Evolutionary conservation across 2,329 filamentous ascomycete species (phyloP).

Genomic region (Trichoderma sp.): DNA sequence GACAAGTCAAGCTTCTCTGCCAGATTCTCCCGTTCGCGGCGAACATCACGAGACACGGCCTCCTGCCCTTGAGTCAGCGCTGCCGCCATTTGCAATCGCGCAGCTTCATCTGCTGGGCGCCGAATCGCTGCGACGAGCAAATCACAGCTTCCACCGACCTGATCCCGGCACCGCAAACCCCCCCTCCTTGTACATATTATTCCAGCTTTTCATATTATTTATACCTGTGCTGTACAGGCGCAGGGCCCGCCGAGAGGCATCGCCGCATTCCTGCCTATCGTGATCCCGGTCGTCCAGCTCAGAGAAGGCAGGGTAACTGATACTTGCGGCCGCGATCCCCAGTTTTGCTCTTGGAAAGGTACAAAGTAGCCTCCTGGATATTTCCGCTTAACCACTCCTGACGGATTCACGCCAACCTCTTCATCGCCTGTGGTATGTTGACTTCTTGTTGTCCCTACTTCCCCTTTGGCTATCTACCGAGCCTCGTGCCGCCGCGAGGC

Average conservation of each 20-base stretch:
- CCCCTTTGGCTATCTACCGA: background rate
- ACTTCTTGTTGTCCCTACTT: background rate
- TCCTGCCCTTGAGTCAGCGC: background rate
- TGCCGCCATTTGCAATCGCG: background rate
- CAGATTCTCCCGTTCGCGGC: background rate
- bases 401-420: constrained; percentile 7
- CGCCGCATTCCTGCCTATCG: constrained; percentile 10
- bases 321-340: constrained; percentile 14
- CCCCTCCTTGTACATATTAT: constrained; percentile 6
- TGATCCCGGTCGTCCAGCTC: constrained; percentile 12
- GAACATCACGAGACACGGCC: background rate
- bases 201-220: constrained; percentile 7
- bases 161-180: background rate
- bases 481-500: constrained; percentile 1
- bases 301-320: constrained; percentile 14
- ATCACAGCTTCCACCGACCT: background rate
- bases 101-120: background rate
- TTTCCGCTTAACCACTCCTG: constrained; percentile 9
- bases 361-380: constrained; percentile 8
- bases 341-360: background rate
- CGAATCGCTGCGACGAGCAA: background rate
- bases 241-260: constrained; percentile 12
- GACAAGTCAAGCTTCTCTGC: background rate
- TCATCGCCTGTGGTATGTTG: constrained; percentile 16
- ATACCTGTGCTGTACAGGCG: background rate